Evolutionary conservation across 148 eudicot genomes (phyloP), one percentile per base, ranked within the genome.

Genomic region (Arctostaphylos glauca): DNA sequence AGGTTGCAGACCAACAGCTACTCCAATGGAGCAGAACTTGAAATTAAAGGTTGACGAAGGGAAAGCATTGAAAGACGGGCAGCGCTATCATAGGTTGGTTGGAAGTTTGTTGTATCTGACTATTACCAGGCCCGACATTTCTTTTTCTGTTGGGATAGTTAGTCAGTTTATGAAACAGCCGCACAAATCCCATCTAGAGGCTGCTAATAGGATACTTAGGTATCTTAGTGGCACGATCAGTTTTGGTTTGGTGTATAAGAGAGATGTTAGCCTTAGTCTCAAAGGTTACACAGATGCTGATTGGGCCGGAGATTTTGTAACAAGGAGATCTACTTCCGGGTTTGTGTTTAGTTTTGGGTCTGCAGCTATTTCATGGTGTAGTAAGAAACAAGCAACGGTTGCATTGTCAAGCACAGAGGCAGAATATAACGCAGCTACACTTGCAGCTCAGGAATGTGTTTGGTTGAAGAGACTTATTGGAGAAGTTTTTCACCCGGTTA

Each of bases 91-190:
- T 52, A 62, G n/a, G 67, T n/a, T 62, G 67, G 67, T 62, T 62
- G 67, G 67, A 62, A 62, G 67, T 62, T 62, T 62, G 67, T 62
- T 62, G 31, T 62, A n/a, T n/a, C 67, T 62, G 31, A 62, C 23
- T 5, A 62, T 62, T 62, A 62, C 7, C n/a, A 56, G 62, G 15
- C 19, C 62, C 1, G 62, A 16, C 62, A 56, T 56, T 56, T 56
- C n/a, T 3, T 56, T 56, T 56, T 56, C 62, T 56, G n/a, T 56
- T 56, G 62, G 62, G 4, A 56, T 56, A 14, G 62, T 56, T 56
- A 56, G 62, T 56, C 60, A 56, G 19, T 56, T 56, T 15, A 56
- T 56, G 5, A 16, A n/a, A n/a, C n/a, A n/a, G n/a, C n/a, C n/a
- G n/a, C n/a, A n/a, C n/a, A n/a, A n/a, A n/a, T n/a, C n/a, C n/a